Conservation (phyloP, 2,329 filamentous ascomycete species). For the Apiospora hydei region DNA sequence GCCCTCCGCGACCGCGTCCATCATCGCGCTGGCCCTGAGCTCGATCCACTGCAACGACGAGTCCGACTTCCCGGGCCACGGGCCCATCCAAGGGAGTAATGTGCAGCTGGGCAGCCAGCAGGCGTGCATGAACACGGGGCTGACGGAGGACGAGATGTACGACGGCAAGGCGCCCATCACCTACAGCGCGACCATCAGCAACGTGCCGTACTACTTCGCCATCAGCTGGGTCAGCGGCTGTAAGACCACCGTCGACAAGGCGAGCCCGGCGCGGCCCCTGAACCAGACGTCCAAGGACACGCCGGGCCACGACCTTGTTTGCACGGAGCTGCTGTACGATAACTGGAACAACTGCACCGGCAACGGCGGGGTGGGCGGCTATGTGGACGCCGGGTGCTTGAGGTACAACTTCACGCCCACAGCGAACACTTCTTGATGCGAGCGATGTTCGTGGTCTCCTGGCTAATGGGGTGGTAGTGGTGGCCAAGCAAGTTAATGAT, state of each 20-base stretch:
- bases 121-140: slow-evolving; percentile 12
- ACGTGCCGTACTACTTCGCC: slow-evolving; percentile 16
- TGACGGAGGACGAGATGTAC: background rate
- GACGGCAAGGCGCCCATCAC: background rate
- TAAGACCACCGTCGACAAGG: background rate
- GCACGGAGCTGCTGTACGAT: slow-evolving; percentile 9
- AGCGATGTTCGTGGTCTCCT: background rate
- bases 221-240: slow-evolving; percentile 3
- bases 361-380: background rate
- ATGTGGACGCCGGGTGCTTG: background rate
- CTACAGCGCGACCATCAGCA: background rate
- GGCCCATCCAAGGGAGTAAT: background rate
- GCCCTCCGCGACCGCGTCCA: background rate
- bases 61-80: background rate
- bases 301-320: background rate
- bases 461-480: background rate
- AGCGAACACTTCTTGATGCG: background rate
- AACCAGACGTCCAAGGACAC: slow-evolving; percentile 1
- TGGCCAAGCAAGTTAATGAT: background rate
- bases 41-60: slow-evolving; percentile 2
- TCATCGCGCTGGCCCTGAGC: background rate
- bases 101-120: slow-evolving; percentile 4
- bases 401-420: slow-evolving; percentile 1
- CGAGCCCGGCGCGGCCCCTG: background rate
- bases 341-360: slow-evolving; percentile 9